phyloP scores from a whole-genome alignment of 805 yeast species.

The Yamadazyma insecticola region DNA sequence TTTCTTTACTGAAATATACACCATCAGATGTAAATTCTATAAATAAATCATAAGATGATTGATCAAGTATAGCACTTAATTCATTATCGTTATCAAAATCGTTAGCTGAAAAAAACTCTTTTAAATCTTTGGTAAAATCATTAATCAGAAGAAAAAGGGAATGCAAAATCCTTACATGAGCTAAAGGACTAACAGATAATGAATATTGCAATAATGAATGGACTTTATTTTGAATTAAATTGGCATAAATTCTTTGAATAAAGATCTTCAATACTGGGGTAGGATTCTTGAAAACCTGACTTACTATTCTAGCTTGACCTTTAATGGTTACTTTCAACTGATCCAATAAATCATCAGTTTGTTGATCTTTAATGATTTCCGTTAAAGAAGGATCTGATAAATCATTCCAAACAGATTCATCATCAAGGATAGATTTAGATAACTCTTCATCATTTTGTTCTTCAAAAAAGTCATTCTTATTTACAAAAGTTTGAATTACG shows the following conservation, averaged over 20 bases:
- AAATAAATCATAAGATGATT: constrained; percentile 68
- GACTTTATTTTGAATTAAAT: constrained; percentile 55
- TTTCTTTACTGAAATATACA: constrained; percentile 67
- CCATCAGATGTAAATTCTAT: constrained; percentile 62
- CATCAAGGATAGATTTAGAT: constrained; percentile 20
- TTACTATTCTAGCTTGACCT: constrained; percentile 69
- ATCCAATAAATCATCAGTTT: constrained; percentile 49
- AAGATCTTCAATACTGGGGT: constrained; percentile 65
- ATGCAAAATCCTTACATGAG: constrained; percentile 74
- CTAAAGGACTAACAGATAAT: constrained; percentile 55
- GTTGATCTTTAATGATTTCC: constrained; percentile 45
- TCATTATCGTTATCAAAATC: constrained; percentile 46
- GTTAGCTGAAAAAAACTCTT: constrained; percentile 49
- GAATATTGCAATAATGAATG: constrained; percentile 60
- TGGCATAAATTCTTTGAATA: constrained; percentile 72
- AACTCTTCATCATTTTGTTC: constrained; percentile 34
- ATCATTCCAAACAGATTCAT: constrained; percentile 52
- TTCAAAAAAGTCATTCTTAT: constrained; percentile 66
- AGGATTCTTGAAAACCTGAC: constrained; percentile 69
- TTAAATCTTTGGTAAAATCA: constrained; percentile 59
- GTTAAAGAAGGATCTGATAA: constrained; percentile 57
- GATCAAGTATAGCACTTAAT: constrained; percentile 55
- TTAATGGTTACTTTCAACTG: constrained; percentile 53
- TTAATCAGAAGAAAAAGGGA: constrained; percentile 56
- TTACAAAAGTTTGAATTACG: constrained; percentile 77